Percentiles rank a stretch among this genome's conserved stretches.
These are phyloP conservation scores for Mycena alexandri DNA, from an alignment of 768 basidiomycete species.

Conservation along the genomic window DNA sequence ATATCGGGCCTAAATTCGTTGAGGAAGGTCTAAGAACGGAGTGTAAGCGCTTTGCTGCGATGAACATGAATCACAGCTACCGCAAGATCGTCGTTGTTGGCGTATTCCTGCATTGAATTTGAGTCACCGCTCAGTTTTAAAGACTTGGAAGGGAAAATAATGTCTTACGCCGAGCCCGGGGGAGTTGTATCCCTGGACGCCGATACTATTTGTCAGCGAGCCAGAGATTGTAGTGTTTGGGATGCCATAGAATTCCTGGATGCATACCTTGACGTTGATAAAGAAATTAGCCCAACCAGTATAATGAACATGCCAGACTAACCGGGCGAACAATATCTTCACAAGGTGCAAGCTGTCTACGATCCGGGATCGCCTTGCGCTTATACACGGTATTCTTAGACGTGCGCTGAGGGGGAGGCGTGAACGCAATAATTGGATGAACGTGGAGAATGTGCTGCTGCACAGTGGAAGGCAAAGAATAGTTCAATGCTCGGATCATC, in stretches of 20 bases:
- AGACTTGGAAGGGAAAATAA: conserved; percentile 11
- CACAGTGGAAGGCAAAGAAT: conserved; percentile 15
- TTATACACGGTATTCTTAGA: conserved; percentile 17
- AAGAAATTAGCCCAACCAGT: conserved; percentile 10
- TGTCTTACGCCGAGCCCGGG: conserved; percentile 8
- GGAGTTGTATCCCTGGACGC: conserved; percentile 27
- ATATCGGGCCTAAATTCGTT: conserved; percentile 29
- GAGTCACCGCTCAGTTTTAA: conserved; percentile 10
- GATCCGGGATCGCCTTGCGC: conserved; percentile 10
- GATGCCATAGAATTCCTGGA: conserved; percentile 25
- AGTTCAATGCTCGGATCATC: conserved; percentile 21
- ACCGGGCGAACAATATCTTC: conserved; percentile 28
- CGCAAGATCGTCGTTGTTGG: conserved; percentile 23
- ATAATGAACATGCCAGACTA: conserved; percentile 3
- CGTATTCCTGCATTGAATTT: conserved; percentile 27
- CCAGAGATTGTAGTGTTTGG: conserved; percentile 28
- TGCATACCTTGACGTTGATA: conserved; percentile 19
- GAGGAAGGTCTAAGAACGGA: conserved; percentile 23
- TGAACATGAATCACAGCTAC: conserved; percentile 4
- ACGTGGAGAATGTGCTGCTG: conserved; percentile 14
- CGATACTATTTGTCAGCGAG: conserved; percentile 21
- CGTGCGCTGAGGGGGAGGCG: conserved; percentile 11
- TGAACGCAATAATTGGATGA: conserved; percentile 22
- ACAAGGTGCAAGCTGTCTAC: conserved; percentile 27
- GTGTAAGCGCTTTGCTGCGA: conserved; percentile 8